phyloP scores from a whole-genome alignment of 192 early-diverging fungal genomes.

The Backusella liffmaniae region DNA sequence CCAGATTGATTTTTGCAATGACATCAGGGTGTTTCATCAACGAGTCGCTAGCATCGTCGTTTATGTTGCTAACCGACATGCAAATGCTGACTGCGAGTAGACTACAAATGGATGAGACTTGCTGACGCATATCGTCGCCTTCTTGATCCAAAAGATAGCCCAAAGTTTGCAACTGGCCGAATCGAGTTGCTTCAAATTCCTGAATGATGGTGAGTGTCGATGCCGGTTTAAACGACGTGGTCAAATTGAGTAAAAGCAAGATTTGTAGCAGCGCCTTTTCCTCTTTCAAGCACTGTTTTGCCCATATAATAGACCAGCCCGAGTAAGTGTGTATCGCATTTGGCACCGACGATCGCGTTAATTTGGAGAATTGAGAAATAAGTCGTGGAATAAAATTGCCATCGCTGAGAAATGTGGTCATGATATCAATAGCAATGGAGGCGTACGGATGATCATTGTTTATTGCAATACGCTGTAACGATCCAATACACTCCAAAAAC shows the following conservation, averaged over 20 bases:
- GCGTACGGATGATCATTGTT: constrained; percentile 16
- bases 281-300: constrained; percentile 41
- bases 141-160: constrained; percentile 33
- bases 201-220: constrained; percentile 28
- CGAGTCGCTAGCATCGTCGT: not conserved
- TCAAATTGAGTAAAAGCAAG: constrained; percentile 29
- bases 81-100: constrained; percentile 34
- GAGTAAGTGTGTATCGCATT: constrained; percentile 24
- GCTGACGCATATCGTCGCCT: constrained; percentile 24
- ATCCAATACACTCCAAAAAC: constrained; percentile 24
- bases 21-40: constrained; percentile 25
- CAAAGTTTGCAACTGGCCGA: constrained; percentile 37
- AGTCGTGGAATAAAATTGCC: constrained; percentile 13
- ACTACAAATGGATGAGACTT: constrained; percentile 30
- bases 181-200: constrained; percentile 36
- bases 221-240: not conserved
- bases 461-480: constrained; percentile 22
- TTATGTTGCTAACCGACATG: constrained; percentile 21
- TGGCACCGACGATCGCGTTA: constrained; percentile 22
- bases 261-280: constrained; percentile 41
- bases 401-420: constrained; percentile 5
- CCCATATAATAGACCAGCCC: constrained; percentile 31
- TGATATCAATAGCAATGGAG: constrained; percentile 6
- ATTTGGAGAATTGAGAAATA: constrained; percentile 16
- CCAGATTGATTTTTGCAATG: constrained; percentile 31